Base-by-base conservation (phyloP, 352 stramenopile species). In the Pythium phragmitis region DNA sequence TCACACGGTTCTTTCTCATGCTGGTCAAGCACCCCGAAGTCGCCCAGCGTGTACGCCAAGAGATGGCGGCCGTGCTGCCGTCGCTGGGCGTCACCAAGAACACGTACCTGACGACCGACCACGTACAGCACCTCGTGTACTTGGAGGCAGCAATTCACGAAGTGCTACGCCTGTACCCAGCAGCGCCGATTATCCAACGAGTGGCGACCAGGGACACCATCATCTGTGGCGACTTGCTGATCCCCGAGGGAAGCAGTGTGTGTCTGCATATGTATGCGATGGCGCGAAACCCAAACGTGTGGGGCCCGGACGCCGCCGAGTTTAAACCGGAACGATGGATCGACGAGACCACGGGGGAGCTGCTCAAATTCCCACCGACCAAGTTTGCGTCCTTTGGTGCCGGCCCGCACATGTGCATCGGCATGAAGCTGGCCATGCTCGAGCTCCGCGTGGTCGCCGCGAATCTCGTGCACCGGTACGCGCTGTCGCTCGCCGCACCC, bases 1-100 rank as follows among this genome's bases (percentile, higher is more conserved):
- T 96, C n/a, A 74, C 69, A 42, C 96, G 87, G 88, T 72, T 89
- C 14, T 72, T 96, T 30, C 76, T 89, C 52, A 76, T 83, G 61
- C 67, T 96, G 6, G 73, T 76, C 51, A 78, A 73, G 17, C 69
- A 94, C 69, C 87, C 85, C 8, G 4, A 30, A 30, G 26, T 30
- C 26, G 26, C 26, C 26, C 26, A 30, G 26, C 56, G 77, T 14
- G 77, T 89, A 0, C 68, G 75, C 3, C 62, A 83, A 21, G 84
- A 92, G 45, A 70, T 92, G 30, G 57, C 70, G 11, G 37, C n/a
- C 8, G 43, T 64, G 43, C 21, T 79, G 69, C 33, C 60, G 11
- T 37, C 33, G 12, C 51, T 57, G 12, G 46, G 17, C 11, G 28
- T 7, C 55, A 60, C 39, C 23, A 79, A 26, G 68, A 79, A 46